Conservation (phyloP, 2,329 filamentous ascomycete genomes). For the Paraconiothyrium brasiliense region DNA sequence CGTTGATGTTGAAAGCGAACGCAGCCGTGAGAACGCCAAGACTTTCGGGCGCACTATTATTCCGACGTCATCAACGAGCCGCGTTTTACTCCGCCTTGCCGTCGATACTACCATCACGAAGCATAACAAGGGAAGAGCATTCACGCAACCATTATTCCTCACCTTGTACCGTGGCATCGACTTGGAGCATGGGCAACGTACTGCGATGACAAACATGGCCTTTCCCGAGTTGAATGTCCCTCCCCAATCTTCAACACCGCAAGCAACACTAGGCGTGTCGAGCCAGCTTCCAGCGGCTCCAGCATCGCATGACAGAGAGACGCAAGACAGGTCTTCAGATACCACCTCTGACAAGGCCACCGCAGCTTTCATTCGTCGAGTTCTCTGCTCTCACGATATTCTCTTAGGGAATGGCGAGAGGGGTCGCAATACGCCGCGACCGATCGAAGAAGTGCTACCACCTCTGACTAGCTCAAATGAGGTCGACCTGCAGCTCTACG, state of each 20-base stretch:
- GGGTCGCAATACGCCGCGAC: constrained; percentile 65
- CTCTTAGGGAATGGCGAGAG: constrained; percentile 61
- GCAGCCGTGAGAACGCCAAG: constrained; percentile 17
- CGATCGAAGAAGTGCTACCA: constrained; percentile 84
- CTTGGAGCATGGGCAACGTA: constrained; percentile 27
- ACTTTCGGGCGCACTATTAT: constrained; percentile 12
- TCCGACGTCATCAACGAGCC: constrained; percentile 15
- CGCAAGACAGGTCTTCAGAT: constrained; percentile 38
- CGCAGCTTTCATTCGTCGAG: constrained; percentile 79
- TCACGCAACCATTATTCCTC: neutral
- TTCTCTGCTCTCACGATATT: constrained; percentile 76
- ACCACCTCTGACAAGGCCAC: constrained; percentile 80
- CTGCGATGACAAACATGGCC: constrained; percentile 41
- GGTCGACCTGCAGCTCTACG: constrained; percentile 92
- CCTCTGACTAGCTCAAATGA: constrained; percentile 94
- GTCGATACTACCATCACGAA: constrained; percentile 1
- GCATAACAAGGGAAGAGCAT: neutral
- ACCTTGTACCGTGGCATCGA: neutral
- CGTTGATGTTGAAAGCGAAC: neutral
- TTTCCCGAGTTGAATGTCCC: constrained; percentile 31
- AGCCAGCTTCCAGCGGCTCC: constrained; percentile 26
- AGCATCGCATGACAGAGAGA: constrained; percentile 29
- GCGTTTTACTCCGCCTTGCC: neutral
- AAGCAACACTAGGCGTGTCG: constrained; percentile 12
- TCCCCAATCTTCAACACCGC: constrained; percentile 17